These are phyloP conservation scores for Diaporthe citri DNA, from an alignment of 2,329 filamentous ascomycete genomes.

Conservation along the genomic window DNA sequence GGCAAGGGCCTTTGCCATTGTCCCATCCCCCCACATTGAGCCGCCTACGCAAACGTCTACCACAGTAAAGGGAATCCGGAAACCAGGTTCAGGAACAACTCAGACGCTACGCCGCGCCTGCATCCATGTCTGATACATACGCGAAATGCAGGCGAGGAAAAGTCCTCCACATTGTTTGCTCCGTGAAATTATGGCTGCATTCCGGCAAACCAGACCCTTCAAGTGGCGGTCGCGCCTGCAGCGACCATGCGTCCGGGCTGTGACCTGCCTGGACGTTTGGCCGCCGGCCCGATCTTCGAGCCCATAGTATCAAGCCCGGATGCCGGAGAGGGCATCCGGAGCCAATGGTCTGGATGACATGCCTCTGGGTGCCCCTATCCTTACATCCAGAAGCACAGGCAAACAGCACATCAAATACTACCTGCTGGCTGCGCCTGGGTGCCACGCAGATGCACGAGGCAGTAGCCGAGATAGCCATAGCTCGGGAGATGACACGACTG, in stretches of 20 bases:
- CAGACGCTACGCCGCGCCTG: conserved; percentile 11
- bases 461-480: conserved; percentile 13
- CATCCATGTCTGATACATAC: conserved; percentile 28
- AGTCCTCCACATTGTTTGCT: conserved; percentile 15
- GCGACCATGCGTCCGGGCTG: not conserved
- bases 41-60: conserved; percentile 11
- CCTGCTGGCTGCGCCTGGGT: conserved; percentile 10
- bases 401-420: conserved; percentile 25
- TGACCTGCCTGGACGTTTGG: conserved; percentile 1
- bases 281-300: conserved; percentile 25
- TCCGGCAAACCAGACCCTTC: not conserved
- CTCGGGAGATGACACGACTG: conserved; percentile 20
- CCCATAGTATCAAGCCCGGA: conserved; percentile 13
- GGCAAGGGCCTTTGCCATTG: conserved; percentile 18
- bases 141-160: conserved; percentile 34
- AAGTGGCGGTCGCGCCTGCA: conserved; percentile 26
- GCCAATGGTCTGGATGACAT: conserved; percentile 21
- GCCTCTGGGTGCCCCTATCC: not conserved
- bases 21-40: conserved; percentile 31
- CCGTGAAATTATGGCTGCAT: conserved; percentile 14
- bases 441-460: conserved; percentile 13
- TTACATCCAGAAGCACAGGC: conserved; percentile 25
- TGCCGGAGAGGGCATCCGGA: conserved; percentile 18
- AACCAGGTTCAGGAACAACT: conserved; percentile 30
- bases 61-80: conserved; percentile 14